These are phyloP conservation scores for Plasmodium inui DNA, from an alignment of 169 alveolate genomes.

Conservation along the genomic window DNA sequence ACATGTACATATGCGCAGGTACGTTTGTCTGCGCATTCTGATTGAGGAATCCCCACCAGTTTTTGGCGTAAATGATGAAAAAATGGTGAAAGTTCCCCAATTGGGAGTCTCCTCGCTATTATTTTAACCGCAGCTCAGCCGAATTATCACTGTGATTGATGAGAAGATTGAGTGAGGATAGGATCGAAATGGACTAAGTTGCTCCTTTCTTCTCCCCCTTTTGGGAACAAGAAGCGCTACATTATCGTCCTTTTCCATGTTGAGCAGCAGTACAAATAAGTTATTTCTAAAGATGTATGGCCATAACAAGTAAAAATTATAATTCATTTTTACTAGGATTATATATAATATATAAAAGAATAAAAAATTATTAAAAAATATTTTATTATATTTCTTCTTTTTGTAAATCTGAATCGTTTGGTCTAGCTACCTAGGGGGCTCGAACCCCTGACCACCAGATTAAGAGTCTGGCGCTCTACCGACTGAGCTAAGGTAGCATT, in stretches of 20 bases:
- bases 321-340: too few species aligned
- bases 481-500: slow-evolving; percentile 96
- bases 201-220: too few species aligned
- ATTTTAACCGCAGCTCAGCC: background rate
- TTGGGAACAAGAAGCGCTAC: background rate
- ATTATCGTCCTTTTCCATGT: background rate
- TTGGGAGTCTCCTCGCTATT: background rate
- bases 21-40: too few species aligned
- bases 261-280: background rate
- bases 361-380: background rate
- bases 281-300: too few species aligned
- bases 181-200: background rate
- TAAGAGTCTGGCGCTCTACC: slow-evolving; percentile 99
- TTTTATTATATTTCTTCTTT: background rate
- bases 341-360: too few species aligned
- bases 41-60: too few species aligned
- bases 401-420: too few species aligned
- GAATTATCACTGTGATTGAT: background rate
- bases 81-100: background rate
- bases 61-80: too few species aligned
- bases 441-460: slow-evolving; percentile 99
- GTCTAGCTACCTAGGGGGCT: slow-evolving; percentile 95
- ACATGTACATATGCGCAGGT: too few species aligned
- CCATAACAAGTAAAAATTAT: background rate
- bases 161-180: background rate